These are phyloP conservation scores for Citrus medica DNA, from an alignment of 345 rosid genomes.

Conservation along the genomic window DNA sequence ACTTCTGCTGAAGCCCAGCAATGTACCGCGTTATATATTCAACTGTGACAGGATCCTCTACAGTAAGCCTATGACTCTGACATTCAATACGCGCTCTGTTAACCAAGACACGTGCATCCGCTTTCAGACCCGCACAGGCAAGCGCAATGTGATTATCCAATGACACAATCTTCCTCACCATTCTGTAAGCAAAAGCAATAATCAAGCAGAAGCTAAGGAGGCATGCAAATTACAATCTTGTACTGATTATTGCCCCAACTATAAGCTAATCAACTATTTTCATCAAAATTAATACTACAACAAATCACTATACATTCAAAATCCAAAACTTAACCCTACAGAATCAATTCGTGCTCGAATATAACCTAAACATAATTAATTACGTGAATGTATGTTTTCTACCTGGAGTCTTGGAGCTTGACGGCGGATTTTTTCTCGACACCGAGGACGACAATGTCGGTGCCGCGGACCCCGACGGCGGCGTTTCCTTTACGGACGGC, in stretches of 20 bases:
- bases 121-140: slow-evolving; percentile 83
- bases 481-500: slow-evolving; percentile 99
- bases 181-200: slow-evolving; percentile 38
- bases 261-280: neutral
- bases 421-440: slow-evolving; percentile 95
- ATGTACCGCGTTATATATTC: slow-evolving; percentile 87
- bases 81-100: slow-evolving; percentile 71
- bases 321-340: neutral
- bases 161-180: slow-evolving; percentile 78
- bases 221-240: neutral
- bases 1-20: slow-evolving; percentile 95
- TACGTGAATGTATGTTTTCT: neutral
- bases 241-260: neutral
- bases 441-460: slow-evolving; percentile 81
- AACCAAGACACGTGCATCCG: slow-evolving; percentile 71
- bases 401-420: slow-evolving; percentile 94
- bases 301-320: neutral
- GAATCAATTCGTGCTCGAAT: neutral
- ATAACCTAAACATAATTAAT: neutral
- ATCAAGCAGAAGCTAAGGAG: neutral
- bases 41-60: slow-evolving; percentile 92
- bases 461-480: slow-evolving; percentile 90
- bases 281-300: neutral
- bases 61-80: slow-evolving; percentile 83
- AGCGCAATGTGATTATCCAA: slow-evolving; percentile 83